A percentile compares a stretch with the other conserved stretches of the same genome.
phyloP scores from a whole-genome alignment of 2,329 filamentous ascomycete genomes.

The Monosporascus sp. region DNA sequence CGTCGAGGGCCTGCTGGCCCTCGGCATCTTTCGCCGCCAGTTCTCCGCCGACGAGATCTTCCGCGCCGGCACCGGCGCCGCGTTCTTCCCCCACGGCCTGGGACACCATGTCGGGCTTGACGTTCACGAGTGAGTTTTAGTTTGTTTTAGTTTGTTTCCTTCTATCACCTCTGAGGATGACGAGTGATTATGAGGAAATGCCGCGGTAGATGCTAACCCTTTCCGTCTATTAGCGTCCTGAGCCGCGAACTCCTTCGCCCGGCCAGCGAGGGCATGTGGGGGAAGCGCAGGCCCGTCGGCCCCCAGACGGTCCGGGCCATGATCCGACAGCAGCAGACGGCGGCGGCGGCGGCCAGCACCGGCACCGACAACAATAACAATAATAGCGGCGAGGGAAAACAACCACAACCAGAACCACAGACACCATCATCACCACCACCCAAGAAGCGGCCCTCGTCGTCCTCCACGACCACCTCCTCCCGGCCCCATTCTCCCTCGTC shows the following conservation, averaged over 20 bases:
- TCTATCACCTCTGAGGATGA: too few relatives aligned
- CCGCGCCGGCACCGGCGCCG: conserved; percentile 46
- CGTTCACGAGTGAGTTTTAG: conserved; percentile 46
- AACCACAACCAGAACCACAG: neutral
- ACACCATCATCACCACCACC: neutral
- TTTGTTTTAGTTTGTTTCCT: too few relatives aligned
- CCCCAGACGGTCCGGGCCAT: conserved; percentile 24
- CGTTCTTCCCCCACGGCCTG: conserved; percentile 62
- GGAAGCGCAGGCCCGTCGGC: conserved; percentile 24
- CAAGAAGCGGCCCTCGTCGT: neutral
- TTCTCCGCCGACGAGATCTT: conserved; percentile 45
- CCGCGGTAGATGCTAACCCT: neutral
- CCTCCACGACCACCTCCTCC: neutral
- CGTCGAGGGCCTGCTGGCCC: conserved; percentile 60
- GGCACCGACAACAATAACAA: conserved; percentile 1
- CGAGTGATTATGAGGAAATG: neutral
- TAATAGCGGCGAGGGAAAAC: neutral
- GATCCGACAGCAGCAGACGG: conserved; percentile 19
- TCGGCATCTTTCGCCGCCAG: conserved; percentile 68
- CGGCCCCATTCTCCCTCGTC: conserved; percentile 4
- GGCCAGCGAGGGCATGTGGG: conserved; percentile 25
- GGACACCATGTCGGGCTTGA: conserved; percentile 63
- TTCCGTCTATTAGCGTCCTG: conserved; percentile 15
- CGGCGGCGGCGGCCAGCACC: conserved; percentile 2
- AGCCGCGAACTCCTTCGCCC: conserved; percentile 23